A percentile compares a stretch with the other conserved stretches of the same genome.
These are phyloP conservation scores for Rhizopogon rudus DNA, from an alignment of 768 basidiomycete genomes.

Conservation along the genomic window DNA sequence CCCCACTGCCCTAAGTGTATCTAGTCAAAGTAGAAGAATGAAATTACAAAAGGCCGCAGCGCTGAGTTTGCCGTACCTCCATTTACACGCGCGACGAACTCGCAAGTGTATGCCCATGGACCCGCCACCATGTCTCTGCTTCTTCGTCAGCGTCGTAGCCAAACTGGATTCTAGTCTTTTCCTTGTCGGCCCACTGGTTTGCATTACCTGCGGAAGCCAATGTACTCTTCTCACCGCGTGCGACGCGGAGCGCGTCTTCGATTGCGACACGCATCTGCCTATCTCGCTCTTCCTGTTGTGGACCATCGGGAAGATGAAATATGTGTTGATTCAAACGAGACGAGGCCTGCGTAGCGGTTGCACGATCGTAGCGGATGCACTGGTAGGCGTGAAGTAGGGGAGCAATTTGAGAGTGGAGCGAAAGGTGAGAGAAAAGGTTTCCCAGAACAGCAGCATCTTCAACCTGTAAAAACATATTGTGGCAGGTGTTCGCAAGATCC, in stretches of 20 bases:
- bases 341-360: constrained; percentile 42
- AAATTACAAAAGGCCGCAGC: not conserved
- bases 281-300: constrained; percentile 48
- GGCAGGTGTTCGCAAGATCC: not conserved
- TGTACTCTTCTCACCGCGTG: constrained; percentile 7
- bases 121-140: constrained; percentile 46
- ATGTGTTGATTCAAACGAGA: constrained; percentile 47
- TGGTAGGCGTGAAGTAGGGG: constrained; percentile 49
- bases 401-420: constrained; percentile 35
- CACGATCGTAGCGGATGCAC: constrained; percentile 43
- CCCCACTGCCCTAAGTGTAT: not conserved
- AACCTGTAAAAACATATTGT: constrained; percentile 19
- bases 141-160: constrained; percentile 50
- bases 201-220: constrained; percentile 27
- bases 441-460: constrained; percentile 39
- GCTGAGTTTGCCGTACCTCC: not conserved
- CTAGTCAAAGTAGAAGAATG: no score
- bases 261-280: constrained; percentile 44
- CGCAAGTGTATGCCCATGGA: constrained; percentile 20
- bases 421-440: constrained; percentile 44
- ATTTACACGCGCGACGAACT: not conserved
- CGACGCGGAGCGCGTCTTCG: constrained; percentile 30
- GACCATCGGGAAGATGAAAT: constrained; percentile 54
- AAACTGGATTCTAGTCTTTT: constrained; percentile 43
- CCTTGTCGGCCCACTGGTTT: constrained; percentile 57